Percentiles rank a stretch among this genome's conserved stretches.
Evolutionary conservation across 148 eudicot genomes (phyloP).

Genomic region (Rhododendron williamsianum): DNA sequence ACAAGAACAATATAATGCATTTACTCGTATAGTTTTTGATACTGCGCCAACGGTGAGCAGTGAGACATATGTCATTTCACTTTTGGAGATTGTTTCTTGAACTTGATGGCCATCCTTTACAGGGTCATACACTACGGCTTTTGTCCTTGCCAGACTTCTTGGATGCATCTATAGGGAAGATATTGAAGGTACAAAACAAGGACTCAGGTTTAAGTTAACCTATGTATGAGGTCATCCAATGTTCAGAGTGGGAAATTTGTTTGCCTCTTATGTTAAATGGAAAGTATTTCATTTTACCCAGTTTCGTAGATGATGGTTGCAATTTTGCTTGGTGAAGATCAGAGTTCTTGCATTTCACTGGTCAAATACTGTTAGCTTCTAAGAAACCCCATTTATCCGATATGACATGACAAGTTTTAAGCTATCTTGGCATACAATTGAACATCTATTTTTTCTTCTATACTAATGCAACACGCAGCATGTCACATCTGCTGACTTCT

Average conservation of each 20-base stretch:
- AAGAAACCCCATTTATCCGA: neutral
- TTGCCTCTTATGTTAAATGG: neutral
- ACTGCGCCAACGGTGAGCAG: conserved; percentile 89
- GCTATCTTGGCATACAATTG: neutral
- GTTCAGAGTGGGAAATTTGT: neutral
- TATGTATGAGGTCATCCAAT: neutral
- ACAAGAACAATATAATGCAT: conserved; percentile 70
- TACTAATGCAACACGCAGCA: neutral
- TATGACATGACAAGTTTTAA: neutral
- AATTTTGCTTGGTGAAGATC: neutral
- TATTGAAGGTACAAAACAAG: conserved; percentile 53
- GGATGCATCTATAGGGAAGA: conserved; percentile 94
- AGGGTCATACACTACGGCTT: conserved; percentile 94
- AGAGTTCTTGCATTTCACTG: neutral
- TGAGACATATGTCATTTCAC: neutral
- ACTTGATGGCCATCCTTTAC: conserved; percentile 14
- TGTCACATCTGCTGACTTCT: neutral
- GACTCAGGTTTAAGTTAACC: neutral
- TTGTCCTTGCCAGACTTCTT: conserved; percentile 93
- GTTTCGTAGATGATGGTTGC: neutral
- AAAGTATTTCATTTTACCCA: neutral
- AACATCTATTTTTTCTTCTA: neutral
- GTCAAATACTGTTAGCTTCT: neutral
- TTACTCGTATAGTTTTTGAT: conserved; percentile 87
- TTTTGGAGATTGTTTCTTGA: neutral